phyloP scores from a whole-genome alignment of 2,329 filamentous ascomycete genomes.

The Diaporthe destruens region DNA sequence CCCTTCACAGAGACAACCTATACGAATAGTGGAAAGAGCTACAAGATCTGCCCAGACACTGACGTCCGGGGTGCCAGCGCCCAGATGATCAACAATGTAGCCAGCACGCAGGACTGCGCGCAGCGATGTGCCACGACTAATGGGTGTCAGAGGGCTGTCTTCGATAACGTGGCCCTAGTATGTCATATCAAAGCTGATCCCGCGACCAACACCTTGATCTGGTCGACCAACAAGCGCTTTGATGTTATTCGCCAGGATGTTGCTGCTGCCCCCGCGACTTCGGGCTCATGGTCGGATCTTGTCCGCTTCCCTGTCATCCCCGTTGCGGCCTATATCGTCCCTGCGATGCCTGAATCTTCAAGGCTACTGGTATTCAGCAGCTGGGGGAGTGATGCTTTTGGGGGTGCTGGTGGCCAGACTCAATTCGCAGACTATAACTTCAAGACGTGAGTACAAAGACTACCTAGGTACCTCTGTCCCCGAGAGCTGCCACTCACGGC shows the following conservation, averaged over 20 bases:
- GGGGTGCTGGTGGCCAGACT: constrained; percentile 39
- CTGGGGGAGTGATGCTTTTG: constrained; percentile 46
- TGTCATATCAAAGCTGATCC: constrained; percentile 35
- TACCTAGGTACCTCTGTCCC: background rate
- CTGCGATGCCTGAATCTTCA: constrained; percentile 45
- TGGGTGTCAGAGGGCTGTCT: constrained; percentile 25
- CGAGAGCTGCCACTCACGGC: too few species aligned
- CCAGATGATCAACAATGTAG: constrained; percentile 26
- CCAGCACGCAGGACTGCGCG: constrained; percentile 29
- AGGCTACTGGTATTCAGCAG: constrained; percentile 46
- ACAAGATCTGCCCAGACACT: constrained; percentile 26
- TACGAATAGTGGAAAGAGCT: constrained; percentile 7
- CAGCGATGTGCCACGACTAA: constrained; percentile 19
- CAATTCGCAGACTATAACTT: constrained; percentile 37
- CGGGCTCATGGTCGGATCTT: constrained; percentile 46
- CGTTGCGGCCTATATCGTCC: constrained; percentile 48
- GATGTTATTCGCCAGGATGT: constrained; percentile 30
- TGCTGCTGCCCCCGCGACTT: constrained; percentile 42
- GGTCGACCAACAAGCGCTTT: constrained; percentile 31
- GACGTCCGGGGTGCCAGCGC: constrained; percentile 19
- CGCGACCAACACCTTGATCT: constrained; percentile 31
- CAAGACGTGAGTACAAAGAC: constrained; percentile 16
- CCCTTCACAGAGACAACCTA: constrained; percentile 27
- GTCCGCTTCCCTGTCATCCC: constrained; percentile 47
- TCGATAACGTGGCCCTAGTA: constrained; percentile 6